Conservation (phyloP, 345 rosid species). For the Melaleuca quinquenervia region DNA sequence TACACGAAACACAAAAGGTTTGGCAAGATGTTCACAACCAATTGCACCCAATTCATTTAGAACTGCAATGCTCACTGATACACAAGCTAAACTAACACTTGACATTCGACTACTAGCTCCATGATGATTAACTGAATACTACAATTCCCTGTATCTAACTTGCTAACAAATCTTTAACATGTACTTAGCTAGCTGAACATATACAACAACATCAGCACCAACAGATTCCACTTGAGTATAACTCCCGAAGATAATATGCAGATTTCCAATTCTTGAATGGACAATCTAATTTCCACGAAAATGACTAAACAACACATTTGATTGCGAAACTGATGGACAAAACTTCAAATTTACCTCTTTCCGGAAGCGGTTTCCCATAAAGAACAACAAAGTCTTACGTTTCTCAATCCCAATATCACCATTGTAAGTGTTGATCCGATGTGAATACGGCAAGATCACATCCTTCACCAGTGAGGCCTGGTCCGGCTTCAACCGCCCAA, state of each 20-base stretch:
- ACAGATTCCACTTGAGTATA: background rate
- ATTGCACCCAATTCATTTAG: background rate
- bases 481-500: slow-evolving; percentile 68
- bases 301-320: background rate
- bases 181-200: background rate
- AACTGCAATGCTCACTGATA: background rate
- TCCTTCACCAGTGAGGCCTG: slow-evolving; percentile 94
- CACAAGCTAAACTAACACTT: background rate
- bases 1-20: background rate
- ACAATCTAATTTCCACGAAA: background rate
- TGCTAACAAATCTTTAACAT: background rate
- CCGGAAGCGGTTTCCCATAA: slow-evolving; percentile 96
- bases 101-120: background rate
- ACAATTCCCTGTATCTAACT: background rate
- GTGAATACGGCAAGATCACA: slow-evolving; percentile 81
- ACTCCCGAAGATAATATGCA: background rate
- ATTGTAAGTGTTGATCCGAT: slow-evolving; percentile 54
- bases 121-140: background rate
- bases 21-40: background rate
- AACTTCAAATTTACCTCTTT: slow-evolving; percentile 50
- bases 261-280: background rate
- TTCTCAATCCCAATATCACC: slow-evolving; percentile 57
- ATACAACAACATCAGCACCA: background rate
- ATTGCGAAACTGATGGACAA: background rate
- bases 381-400: slow-evolving; percentile 70